Percentiles rank a stretch among this genome's conserved stretches.
Conservation (phyloP, 2,329 filamentous ascomycete genomes). For the Ceratocystis diversiconidia region DNA sequence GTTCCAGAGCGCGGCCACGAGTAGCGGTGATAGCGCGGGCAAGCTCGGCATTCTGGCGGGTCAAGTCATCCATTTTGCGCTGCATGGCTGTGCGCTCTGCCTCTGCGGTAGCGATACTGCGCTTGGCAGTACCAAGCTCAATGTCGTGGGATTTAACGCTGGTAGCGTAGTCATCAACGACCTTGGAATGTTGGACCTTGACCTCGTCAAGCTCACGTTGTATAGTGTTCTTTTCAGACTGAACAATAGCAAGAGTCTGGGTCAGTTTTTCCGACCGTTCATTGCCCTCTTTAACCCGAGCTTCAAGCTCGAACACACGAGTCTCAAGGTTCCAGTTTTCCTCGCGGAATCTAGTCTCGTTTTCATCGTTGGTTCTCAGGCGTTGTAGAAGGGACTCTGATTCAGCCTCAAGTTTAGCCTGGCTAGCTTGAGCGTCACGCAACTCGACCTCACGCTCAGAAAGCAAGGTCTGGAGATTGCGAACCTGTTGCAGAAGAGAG, state of each 20-base stretch:
- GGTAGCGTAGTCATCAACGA: constrained; percentile 65
- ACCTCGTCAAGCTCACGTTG: constrained; percentile 87
- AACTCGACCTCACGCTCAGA: constrained; percentile 78
- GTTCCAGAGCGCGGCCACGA: constrained; percentile 51
- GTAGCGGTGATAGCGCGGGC: constrained; percentile 68
- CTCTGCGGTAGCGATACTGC: constrained; percentile 64
- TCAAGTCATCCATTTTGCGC: constrained; percentile 75
- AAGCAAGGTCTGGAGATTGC: constrained; percentile 72
- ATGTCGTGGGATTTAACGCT: constrained; percentile 74
- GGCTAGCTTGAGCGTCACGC: constrained; percentile 45
- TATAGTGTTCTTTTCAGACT: constrained; percentile 58
- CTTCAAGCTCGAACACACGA: constrained; percentile 68
- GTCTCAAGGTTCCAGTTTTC: constrained; percentile 98
- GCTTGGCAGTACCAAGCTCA: constrained; percentile 70
- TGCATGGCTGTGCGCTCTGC: constrained; percentile 65
- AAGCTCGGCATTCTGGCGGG: constrained; percentile 78
- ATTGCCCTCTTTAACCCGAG: constrained; percentile 57
- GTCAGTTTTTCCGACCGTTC: constrained; percentile 74
- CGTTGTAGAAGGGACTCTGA: constrained; percentile 66
- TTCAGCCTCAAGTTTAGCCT: constrained; percentile 73
- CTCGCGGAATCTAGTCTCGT: constrained; percentile 90
- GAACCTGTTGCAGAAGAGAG: constrained; percentile 82
- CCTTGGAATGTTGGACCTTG: constrained; percentile 62
- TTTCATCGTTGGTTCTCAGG: constrained; percentile 74
- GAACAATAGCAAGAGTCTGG: constrained; percentile 53